Percentiles rank a stretch among this genome's conserved stretches.
Evolutionary conservation across 768 basidiomycete genomes (phyloP).

Genomic region (Calocybe cyanea): DNA sequence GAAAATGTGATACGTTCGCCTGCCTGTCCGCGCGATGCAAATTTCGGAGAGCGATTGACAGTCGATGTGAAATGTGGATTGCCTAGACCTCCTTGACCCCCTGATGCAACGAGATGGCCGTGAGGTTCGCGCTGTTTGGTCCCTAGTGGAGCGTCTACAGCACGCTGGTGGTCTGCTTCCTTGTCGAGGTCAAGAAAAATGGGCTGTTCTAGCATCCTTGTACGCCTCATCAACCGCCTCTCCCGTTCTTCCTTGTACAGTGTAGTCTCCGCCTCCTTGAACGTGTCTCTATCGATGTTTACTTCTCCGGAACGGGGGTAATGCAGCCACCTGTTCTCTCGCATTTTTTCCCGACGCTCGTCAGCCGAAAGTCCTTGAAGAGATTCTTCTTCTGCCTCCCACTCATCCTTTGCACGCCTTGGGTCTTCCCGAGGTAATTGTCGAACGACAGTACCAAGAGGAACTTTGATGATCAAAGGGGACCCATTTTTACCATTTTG

Average conservation of each 20-base stretch:
- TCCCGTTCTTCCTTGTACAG: constrained; percentile 61
- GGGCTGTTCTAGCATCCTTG: constrained; percentile 36
- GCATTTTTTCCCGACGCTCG: constrained; percentile 55
- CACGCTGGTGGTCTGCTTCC: constrained; percentile 35
- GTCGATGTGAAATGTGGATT: constrained; percentile 81
- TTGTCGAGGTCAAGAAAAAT: constrained; percentile 63
- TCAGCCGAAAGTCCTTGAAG: constrained; percentile 42
- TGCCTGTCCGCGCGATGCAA: constrained; percentile 72
- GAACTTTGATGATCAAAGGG: constrained; percentile 77
- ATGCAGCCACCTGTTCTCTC: constrained; percentile 73
- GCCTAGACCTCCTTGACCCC: constrained; percentile 80
- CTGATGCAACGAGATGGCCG: constrained; percentile 67
- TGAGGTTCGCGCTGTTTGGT: constrained; percentile 45
- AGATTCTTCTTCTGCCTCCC: constrained; percentile 68
- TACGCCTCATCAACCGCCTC: constrained; percentile 43
- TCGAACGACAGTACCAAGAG: constrained; percentile 85
- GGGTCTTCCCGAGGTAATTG: constrained; percentile 69
- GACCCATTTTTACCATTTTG: constrained; percentile 74
- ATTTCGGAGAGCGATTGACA: constrained; percentile 77
- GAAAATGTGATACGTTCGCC: constrained; percentile 80
- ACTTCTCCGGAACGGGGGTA: constrained; percentile 65
- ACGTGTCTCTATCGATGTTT: constrained; percentile 60
- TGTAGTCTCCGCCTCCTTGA: constrained; percentile 66
- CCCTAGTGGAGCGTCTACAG: constrained; percentile 62
- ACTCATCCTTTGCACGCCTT: constrained; percentile 59